Base-by-base conservation (phyloP, 1,139 yeast species). In the Blastobotrys elegans region DNA sequence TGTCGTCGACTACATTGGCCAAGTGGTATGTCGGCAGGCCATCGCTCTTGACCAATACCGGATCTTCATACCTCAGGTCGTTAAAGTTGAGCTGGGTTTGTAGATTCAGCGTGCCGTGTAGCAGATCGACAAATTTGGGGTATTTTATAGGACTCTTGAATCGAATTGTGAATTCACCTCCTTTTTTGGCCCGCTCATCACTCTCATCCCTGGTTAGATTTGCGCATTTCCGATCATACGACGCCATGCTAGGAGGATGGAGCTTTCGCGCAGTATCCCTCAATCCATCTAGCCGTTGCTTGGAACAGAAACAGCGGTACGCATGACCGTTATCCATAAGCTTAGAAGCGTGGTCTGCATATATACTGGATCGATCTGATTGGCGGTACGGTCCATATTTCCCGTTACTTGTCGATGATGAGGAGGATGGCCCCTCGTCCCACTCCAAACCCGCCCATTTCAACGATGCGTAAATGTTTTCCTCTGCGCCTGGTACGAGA, bases 1-100 rank as follows among this genome's bases (percentile, higher is more conserved):
- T 95, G 63, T 92, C 99, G 61, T 92, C 99, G 2, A 92, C 80
- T 1, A 92, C 96, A 60, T 88, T 90, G 18, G 98, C 98, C 61
- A 92, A 83, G 67, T 92, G 99, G 59, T 92, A 92, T 0, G 99
- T 92, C 16, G 99, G 99, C 53, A 87, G 70, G 0, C 94, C 92
- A 62, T 92, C 97, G 7, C 96, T 84, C 63, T 94, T 92, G 63
- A 92, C 68, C 34, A 92, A 71, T 7, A 92, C 86, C 27, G 90
- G 89, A 64, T 94, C 98, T 61, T 92, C 98, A 63, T 75, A 89
- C 43, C 97, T 72, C 38, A 81, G 70, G 65, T 89, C 96, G 2
- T 53, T 46, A 20, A 67, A 63, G 61, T 90, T 88, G 40, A 77
- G 70, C 62, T 88, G 97, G 1, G 95, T 89, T 63, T 88, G 96